Evolutionary conservation across 108 stramenopile species (phyloP).

Genomic region (Nitzschia palea): DNA sequence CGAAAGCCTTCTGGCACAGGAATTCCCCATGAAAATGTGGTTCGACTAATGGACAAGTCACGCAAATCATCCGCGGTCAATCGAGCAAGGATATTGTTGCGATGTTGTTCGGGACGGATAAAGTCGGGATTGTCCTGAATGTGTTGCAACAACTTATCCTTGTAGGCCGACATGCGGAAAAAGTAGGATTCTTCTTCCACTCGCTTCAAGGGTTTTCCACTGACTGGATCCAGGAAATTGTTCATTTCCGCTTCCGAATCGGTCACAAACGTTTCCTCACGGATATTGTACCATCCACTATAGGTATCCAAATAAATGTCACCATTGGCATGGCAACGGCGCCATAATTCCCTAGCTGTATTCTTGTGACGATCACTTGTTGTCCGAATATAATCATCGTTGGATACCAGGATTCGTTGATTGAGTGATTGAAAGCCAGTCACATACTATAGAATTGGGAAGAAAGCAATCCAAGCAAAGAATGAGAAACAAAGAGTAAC

Average conservation of each 20-base stretch:
- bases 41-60: constrained; percentile 93
- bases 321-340: constrained; percentile 70
- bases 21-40: constrained; percentile 97
- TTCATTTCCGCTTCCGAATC: constrained; percentile 89
- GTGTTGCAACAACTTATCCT: constrained; percentile 78
- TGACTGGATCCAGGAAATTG: constrained; percentile 86
- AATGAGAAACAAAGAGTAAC: not conserved
- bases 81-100: constrained; percentile 79
- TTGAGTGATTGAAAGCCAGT: constrained; percentile 91
- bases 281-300: constrained; percentile 97
- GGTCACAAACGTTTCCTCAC: constrained; percentile 97
- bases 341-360: constrained; percentile 89
- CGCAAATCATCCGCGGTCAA: constrained; percentile 81
- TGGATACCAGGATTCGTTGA: constrained; percentile 86
- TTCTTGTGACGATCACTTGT: constrained; percentile 90
- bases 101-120: constrained; percentile 89
- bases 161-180: constrained; percentile 95
- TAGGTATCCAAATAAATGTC: constrained; percentile 94
- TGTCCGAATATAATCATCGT: constrained; percentile 96
- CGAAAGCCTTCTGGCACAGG: constrained; percentile 92
- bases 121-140: constrained; percentile 88
- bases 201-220: constrained; percentile 89
- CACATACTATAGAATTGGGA: constrained; percentile 56
- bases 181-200: constrained; percentile 98
- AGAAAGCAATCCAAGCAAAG: not conserved